Conservation (phyloP, 306 rosid genomes). For the Quercus aquifolioides region DNA sequence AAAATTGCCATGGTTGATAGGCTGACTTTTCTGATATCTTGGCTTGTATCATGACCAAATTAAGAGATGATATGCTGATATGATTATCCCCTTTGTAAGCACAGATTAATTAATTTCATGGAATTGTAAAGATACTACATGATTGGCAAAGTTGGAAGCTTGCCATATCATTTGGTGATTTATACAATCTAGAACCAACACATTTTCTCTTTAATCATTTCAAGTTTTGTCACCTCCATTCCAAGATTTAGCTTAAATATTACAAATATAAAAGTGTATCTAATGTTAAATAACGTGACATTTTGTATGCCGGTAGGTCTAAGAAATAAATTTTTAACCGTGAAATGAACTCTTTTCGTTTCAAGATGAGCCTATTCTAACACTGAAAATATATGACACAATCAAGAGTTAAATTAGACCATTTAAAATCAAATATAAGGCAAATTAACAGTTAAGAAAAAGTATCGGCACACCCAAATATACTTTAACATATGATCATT, state of each 20-base stretch:
- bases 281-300: too few species aligned
- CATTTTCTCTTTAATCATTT: background rate
- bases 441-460: background rate
- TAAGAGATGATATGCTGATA: background rate
- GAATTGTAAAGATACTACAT: background rate
- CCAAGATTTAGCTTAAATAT: too few species aligned
- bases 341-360: too few species aligned
- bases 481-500: background rate
- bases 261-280: too few species aligned
- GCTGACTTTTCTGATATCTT: background rate
- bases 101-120: background rate
- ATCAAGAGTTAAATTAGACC: background rate
- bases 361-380: too few species aligned
- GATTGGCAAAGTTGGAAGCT: background rate
- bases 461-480: background rate
- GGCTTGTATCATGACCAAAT: background rate
- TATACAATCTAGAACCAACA: background rate
- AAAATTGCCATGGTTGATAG: background rate
- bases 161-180: background rate
- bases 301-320: too few species aligned
- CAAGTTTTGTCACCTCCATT: background rate
- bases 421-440: background rate
- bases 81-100: background rate
- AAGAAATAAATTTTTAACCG: too few species aligned
- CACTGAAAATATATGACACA: background rate